Conservation (phyloP, 1,139 yeast species). For the Arxiozyma bovina region DNA sequence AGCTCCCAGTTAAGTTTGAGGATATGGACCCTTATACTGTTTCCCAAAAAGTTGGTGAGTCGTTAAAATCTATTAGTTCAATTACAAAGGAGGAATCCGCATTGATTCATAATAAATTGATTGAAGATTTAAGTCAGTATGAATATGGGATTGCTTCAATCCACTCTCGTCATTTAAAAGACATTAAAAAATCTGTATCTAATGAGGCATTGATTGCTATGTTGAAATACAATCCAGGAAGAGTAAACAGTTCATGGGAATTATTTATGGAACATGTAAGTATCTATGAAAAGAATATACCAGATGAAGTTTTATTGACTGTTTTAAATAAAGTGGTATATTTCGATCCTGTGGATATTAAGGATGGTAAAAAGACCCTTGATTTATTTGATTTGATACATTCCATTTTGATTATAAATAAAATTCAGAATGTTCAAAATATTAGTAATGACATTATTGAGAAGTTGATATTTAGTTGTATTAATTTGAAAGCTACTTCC, state of each 20-base stretch:
- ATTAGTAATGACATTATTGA: constrained; percentile 9
- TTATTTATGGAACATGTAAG: constrained; percentile 13
- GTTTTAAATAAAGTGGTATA: constrained; percentile 16
- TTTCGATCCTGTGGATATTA: constrained; percentile 17
- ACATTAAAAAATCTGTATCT: constrained; percentile 13
- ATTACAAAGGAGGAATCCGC: constrained; percentile 12
- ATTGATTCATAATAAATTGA: constrained; percentile 21
- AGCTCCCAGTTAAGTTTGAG: constrained; percentile 6
- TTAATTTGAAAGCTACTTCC: constrained; percentile 14
- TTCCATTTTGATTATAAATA: constrained; percentile 11
- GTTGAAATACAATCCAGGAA: constrained; percentile 26
- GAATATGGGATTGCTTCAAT: constrained; percentile 27
- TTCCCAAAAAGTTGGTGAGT: constrained; percentile 12
- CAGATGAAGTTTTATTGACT: constrained; percentile 15
- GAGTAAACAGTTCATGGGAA: constrained; percentile 28
- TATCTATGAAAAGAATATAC: constrained; percentile 4
- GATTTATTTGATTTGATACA: constrained; percentile 15
- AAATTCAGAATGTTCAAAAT: constrained; percentile 7
- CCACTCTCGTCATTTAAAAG: constrained; percentile 16
- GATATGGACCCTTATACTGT: constrained; percentile 19
- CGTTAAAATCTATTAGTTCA: constrained; percentile 5
- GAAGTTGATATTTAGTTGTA: constrained; percentile 8
- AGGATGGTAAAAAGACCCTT: constrained; percentile 17
- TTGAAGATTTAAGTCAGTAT: constrained; percentile 20
- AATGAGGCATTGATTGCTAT: constrained; percentile 17